Conservation (phyloP, 108 stramenopile species). For the Conticribra weissflogii region DNA sequence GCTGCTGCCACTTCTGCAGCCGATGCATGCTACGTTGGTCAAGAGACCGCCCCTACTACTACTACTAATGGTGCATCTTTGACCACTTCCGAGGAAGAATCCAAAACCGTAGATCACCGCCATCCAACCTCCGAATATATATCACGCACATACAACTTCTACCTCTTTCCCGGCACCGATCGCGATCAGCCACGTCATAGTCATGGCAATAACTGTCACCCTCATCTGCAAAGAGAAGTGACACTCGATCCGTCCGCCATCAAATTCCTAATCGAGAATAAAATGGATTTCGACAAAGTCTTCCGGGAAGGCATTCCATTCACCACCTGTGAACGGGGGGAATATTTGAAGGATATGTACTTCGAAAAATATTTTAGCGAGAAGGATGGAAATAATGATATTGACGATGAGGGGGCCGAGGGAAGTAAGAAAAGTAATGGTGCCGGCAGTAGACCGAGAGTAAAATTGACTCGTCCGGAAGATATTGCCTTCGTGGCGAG, state of each 20-base stretch:
- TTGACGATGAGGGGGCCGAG: not conserved
- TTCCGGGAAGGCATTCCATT: slow-evolving; percentile 70
- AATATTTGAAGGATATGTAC: slow-evolving; percentile 42
- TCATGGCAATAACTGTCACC: not conserved
- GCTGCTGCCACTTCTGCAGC: too few species aligned
- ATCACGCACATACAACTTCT: slow-evolving; percentile 75
- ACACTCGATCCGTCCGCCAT: slow-evolving; percentile 69
- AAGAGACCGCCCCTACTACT: too few species aligned
- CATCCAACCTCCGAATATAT: slow-evolving; percentile 49
- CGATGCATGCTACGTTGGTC: too few species aligned
- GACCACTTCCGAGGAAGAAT: too few species aligned
- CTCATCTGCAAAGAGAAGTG: slow-evolving; percentile 48
- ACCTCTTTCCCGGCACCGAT: slow-evolving; percentile 65
- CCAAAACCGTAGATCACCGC: not conserved
- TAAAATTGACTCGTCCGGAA: slow-evolving; percentile 36
- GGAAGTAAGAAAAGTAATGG: not conserved
- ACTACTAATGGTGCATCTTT: too few species aligned
- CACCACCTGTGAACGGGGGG: slow-evolving; percentile 45
- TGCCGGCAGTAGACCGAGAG: slow-evolving; percentile 7
- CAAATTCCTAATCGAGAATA: slow-evolving; percentile 66
- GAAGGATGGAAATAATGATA: slow-evolving; percentile 1
- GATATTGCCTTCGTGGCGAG: slow-evolving; percentile 69
- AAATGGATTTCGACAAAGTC: slow-evolving; percentile 72
- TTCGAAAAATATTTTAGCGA: slow-evolving; percentile 24
- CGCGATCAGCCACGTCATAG: not conserved